Evolutionary conservation across 2,329 filamentous ascomycete genomes (phyloP).

Genomic region (Botrytis pseudocinerea): DNA sequence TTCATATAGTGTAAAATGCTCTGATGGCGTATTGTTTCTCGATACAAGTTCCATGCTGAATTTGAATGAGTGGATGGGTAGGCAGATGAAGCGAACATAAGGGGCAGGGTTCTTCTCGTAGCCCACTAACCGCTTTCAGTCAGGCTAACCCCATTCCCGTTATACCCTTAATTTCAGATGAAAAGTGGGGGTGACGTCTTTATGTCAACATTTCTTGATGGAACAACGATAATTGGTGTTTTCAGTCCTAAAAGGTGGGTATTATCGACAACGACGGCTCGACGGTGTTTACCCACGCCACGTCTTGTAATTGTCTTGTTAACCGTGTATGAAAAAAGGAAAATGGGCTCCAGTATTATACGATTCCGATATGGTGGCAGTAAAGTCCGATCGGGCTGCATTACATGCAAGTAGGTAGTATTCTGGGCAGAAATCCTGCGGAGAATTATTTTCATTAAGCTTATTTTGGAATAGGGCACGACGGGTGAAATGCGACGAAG

Average conservation of each 20-base stretch:
- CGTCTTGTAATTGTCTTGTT: neutral
- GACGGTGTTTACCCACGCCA: neutral
- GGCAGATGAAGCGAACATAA: neutral
- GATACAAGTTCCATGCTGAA: neutral
- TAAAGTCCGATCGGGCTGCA: constrained; percentile 18
- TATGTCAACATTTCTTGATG: neutral
- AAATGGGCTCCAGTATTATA: constrained; percentile 13
- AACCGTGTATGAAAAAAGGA: neutral
- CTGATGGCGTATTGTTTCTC: neutral
- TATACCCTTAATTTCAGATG: neutral
- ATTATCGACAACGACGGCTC: neutral
- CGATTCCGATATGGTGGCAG: constrained; percentile 15
- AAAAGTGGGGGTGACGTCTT: neutral
- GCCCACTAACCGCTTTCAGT: neutral
- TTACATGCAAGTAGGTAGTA: constrained; percentile 26
- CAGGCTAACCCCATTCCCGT: neutral
- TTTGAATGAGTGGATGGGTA: neutral
- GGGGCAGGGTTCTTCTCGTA: neutral
- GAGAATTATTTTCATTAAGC: constrained; percentile 3
- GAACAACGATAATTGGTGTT: constrained; percentile 4
- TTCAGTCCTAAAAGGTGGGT: neutral
- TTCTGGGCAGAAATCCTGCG: neutral
- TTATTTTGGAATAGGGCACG: constrained; percentile 25
- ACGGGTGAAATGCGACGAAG: constrained; percentile 35
- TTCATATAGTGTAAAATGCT: too few species aligned